These are phyloP conservation scores for Neonectria punicea DNA, from an alignment of 2,329 filamentous ascomycete genomes.

Conservation along the genomic window DNA sequence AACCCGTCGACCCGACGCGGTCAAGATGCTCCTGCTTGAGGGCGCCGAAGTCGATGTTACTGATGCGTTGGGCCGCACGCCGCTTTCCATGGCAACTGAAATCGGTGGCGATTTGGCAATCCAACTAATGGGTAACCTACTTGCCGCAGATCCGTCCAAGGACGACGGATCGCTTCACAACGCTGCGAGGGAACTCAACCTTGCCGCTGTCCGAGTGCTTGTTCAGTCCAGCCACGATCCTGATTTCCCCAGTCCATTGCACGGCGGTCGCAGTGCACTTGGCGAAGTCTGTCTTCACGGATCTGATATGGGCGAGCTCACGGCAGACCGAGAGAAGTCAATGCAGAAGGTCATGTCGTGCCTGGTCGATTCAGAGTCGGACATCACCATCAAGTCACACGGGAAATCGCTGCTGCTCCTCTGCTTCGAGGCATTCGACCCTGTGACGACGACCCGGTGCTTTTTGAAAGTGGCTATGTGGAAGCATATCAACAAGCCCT, in stretches of 20 bases:
- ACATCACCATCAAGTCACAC: conserved; percentile 64
- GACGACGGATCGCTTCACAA: conserved; percentile 77
- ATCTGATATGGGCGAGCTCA: conserved; percentile 57
- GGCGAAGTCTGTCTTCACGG: conserved; percentile 71
- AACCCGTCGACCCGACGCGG: conserved; percentile 65
- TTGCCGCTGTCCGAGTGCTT: conserved; percentile 65
- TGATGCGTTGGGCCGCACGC: conserved; percentile 67
- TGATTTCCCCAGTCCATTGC: conserved; percentile 71
- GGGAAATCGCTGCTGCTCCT: conserved; percentile 70
- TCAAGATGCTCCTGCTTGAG: conserved; percentile 65
- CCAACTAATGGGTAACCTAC: conserved; percentile 64
- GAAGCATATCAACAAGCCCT: conserved; percentile 70
- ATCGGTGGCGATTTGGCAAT: conserved; percentile 64
- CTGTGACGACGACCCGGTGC: conserved; percentile 64
- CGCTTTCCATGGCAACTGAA: conserved; percentile 68
- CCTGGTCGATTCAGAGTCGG: conserved; percentile 66
- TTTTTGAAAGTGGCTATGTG: conserved; percentile 73
- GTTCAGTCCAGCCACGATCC: conserved; percentile 69
- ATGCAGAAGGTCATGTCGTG: conserved; percentile 68
- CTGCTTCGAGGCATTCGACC: conserved; percentile 67
- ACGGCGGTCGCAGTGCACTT: conserved; percentile 70
- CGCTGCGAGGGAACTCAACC: conserved; percentile 68
- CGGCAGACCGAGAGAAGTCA: conserved; percentile 58
- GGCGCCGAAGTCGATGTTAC: conserved; percentile 69
- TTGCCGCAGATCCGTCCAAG: conserved; percentile 64